These are phyloP conservation scores for Sequoiadendron giganteum DNA, from an alignment of 75 land plant species.

Conservation along the genomic window DNA sequence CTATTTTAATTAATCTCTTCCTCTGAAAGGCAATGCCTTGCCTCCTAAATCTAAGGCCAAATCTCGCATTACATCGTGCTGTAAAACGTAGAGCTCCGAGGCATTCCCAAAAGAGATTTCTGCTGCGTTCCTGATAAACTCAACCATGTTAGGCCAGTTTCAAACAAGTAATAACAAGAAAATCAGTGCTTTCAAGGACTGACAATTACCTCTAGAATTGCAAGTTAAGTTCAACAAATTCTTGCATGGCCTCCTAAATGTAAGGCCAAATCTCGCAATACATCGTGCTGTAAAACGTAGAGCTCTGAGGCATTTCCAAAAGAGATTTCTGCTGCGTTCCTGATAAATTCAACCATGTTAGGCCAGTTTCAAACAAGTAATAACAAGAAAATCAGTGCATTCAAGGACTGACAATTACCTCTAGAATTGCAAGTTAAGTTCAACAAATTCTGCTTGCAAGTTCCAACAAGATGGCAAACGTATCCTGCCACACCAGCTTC, in stretches of 20 bases:
- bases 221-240: constrained; percentile 48
- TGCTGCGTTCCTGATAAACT: background rate
- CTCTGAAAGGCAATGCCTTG: constrained; percentile 17
- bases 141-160: background rate
- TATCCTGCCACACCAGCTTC: constrained; percentile 46
- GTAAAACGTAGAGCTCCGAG: constrained; percentile 47
- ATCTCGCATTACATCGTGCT: constrained; percentile 63
- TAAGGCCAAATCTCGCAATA: constrained; percentile 58
- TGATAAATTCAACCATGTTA: background rate
- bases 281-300: constrained; percentile 56
- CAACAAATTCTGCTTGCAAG: constrained; percentile 44
- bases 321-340: background rate
- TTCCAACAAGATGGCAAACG: constrained; percentile 47
- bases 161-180: background rate
- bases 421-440: constrained; percentile 35
- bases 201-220: constrained; percentile 12
- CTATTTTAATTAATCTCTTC: constrained; percentile 44
- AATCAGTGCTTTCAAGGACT: background rate
- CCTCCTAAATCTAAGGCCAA: constrained; percentile 41
- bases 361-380: background rate
- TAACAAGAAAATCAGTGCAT: background rate
- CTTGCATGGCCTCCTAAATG: constrained; percentile 27
- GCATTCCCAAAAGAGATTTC: constrained; percentile 23
- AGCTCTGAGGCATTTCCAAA: constrained; percentile 44
- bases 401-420: background rate